Conservation (phyloP, 768 basidiomycete species). For the Cyclocybe cylindracea region DNA sequence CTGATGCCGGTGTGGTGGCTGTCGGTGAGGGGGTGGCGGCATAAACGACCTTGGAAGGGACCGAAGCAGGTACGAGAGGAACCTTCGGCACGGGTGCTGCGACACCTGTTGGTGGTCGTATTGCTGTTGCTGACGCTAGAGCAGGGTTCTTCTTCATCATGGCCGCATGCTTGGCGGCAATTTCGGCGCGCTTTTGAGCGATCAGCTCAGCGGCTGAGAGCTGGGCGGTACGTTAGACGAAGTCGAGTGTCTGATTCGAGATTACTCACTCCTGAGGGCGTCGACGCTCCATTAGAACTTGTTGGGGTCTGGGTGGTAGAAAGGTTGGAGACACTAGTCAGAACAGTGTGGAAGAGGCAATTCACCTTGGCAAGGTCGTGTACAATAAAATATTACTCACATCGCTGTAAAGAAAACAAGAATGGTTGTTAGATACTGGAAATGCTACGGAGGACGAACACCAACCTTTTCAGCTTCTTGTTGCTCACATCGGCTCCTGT, state of each 20-base stretch:
- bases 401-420: slow-evolving; percentile 45
- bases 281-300: slow-evolving; percentile 37
- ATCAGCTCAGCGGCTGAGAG: slow-evolving; percentile 65
- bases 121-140: slow-evolving; percentile 24
- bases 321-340: slow-evolving; percentile 16
- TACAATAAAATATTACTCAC: slow-evolving; percentile 51
- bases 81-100: slow-evolving; percentile 41
- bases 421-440: slow-evolving; percentile 4
- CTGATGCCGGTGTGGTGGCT: slow-evolving; percentile 41
- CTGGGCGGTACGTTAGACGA: slow-evolving; percentile 21
- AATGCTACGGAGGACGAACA: slow-evolving; percentile 6
- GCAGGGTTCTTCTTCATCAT: slow-evolving; percentile 50
- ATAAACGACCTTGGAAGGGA: slow-evolving; percentile 30
- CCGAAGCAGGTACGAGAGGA: slow-evolving; percentile 33
- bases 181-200: slow-evolving; percentile 81
- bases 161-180: slow-evolving; percentile 82
- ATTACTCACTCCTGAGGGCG: no score
- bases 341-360: slow-evolving; percentile 29
- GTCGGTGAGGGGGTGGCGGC: slow-evolving; percentile 35
- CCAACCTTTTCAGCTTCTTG: slow-evolving; percentile 71
- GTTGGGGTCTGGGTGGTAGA: slow-evolving; percentile 29
- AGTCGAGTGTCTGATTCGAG: no score
- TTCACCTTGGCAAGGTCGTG: slow-evolving; percentile 64
- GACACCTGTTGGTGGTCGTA: slow-evolving; percentile 24
- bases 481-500: slow-evolving; percentile 42